These are phyloP conservation scores for Yamadazyma sp. DNA, from an alignment of 1,139 yeast genomes.

Conservation along the genomic window DNA sequence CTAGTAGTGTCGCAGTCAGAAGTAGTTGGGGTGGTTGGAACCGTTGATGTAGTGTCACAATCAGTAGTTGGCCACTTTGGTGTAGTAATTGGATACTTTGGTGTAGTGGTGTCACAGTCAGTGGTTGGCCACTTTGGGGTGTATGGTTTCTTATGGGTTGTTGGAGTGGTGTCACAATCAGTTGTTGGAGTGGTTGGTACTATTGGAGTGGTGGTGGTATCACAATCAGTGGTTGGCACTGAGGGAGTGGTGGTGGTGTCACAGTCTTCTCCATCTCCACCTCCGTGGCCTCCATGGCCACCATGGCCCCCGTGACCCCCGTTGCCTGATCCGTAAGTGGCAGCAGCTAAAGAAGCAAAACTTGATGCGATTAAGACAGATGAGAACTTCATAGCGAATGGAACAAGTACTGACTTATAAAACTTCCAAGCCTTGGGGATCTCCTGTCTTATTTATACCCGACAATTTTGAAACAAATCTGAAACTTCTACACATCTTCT, in stretches of 20 bases:
- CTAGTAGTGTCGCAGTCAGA: constrained; percentile 19
- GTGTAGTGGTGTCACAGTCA: constrained; percentile 23
- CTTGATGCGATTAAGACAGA: constrained; percentile 9
- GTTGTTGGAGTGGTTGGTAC: constrained; percentile 8
- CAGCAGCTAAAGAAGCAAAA: constrained; percentile 11
- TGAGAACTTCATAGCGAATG: constrained; percentile 11
- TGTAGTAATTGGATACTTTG: constrained; percentile 5
- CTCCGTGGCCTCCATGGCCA: constrained; percentile 4
- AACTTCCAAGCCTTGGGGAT: background rate
- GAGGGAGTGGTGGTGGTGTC: constrained; percentile 2
- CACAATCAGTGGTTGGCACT: background rate
- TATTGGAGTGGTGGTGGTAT: constrained; percentile 4
- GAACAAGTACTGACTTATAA: background rate
- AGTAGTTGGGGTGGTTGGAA: no score
- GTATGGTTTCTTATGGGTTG: constrained; percentile 7
- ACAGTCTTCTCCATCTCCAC: constrained; percentile 7
- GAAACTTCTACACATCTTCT: constrained; percentile 2
- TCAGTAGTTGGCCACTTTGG: constrained; percentile 11
- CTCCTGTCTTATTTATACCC: constrained; percentile 1
- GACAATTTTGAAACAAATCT: background rate
- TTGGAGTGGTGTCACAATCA: constrained; percentile 22
- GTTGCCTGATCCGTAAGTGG: constrained; percentile 6
- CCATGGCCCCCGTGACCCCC: constrained; percentile 4
- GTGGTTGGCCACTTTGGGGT: constrained; percentile 4
- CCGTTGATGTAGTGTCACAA: constrained; percentile 23